Percentiles rank a stretch among this genome's conserved stretches.
phyloP scores from a whole-genome alignment of 2,329 filamentous ascomycete species.

The Pseudopyricularia cyperi region DNA sequence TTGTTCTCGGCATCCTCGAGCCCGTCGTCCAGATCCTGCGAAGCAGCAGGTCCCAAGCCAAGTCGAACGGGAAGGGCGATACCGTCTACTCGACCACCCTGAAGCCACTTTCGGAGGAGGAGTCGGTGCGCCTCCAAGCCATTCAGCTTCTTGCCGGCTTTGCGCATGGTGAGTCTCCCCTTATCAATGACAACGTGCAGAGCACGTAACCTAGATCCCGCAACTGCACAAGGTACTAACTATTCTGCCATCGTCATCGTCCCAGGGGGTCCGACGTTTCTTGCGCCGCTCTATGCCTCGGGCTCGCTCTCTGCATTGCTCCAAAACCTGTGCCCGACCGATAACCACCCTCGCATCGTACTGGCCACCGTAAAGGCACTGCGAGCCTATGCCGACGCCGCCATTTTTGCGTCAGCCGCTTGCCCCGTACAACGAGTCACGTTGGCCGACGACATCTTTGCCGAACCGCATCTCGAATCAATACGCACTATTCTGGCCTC shows the following conservation, averaged over 20 bases:
- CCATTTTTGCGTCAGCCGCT: slow-evolving; percentile 21
- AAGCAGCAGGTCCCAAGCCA: slow-evolving; percentile 17
- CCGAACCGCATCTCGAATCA: slow-evolving; percentile 43
- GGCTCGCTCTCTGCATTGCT: slow-evolving; percentile 58
- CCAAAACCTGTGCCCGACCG: slow-evolving; percentile 50
- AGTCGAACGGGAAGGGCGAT: slow-evolving; percentile 25
- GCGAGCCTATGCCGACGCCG: slow-evolving; percentile 55
- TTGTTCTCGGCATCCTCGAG: slow-evolving; percentile 56
- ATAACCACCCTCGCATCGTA: slow-evolving; percentile 52
- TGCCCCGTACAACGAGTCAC: not conserved
- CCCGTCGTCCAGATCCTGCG: slow-evolving; percentile 36
- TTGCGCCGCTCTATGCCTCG: slow-evolving; percentile 59
- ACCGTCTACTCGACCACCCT: slow-evolving; percentile 18
- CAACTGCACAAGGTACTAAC: too few species aligned
- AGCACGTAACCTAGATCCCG: too few species aligned
- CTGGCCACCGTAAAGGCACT: slow-evolving; percentile 64
- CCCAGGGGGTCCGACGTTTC: slow-evolving; percentile 66
- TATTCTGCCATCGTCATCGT: too few species aligned
- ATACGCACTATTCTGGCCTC: slow-evolving; percentile 54
- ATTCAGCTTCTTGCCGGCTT: slow-evolving; percentile 75
- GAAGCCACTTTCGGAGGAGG: slow-evolving; percentile 41
- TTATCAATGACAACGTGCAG: too few species aligned
- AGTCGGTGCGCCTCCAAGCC: slow-evolving; percentile 62
- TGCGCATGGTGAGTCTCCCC: slow-evolving; percentile 63
- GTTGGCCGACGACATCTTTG: slow-evolving; percentile 56